Percentiles rank a stretch among this genome's conserved stretches.
Conservation (phyloP, 768 basidiomycete genomes). For the Psilocybe tampanensis region DNA sequence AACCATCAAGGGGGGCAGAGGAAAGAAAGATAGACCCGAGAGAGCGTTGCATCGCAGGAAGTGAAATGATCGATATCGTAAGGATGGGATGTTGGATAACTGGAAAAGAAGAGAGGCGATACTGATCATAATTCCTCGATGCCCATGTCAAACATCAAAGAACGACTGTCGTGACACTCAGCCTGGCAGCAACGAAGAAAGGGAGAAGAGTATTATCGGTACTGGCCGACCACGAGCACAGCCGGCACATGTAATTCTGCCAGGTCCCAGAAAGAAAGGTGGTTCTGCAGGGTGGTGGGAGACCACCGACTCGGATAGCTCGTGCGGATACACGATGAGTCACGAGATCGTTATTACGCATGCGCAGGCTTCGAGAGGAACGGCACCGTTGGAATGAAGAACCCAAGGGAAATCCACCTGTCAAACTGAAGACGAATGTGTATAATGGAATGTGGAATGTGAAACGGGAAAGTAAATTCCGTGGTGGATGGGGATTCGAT, state of each 20-base stretch:
- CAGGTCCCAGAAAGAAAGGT: no score
- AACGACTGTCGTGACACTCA: background rate
- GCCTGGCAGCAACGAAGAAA: background rate
- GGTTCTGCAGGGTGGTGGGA: background rate
- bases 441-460: background rate
- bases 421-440: background rate
- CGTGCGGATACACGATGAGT: background rate
- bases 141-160: background rate
- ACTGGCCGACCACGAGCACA: background rate
- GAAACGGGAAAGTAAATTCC: background rate
- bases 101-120: background rate
- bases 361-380: background rate
- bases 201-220: background rate
- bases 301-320: no score
- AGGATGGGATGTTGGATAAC: background rate
- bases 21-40: background rate
- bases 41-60: background rate
- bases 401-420: background rate
- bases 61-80: background rate
- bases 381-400: conserved; percentile 4
- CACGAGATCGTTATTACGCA: background rate
- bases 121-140: background rate
- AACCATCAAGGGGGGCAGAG: background rate
- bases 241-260: background rate
- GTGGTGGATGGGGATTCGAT: background rate